Percentiles rank a stretch among this genome's conserved stretches.
Evolutionary conservation across 345 rosid species (phyloP).

Genomic region (Rhodamnia rubescens): DNA sequence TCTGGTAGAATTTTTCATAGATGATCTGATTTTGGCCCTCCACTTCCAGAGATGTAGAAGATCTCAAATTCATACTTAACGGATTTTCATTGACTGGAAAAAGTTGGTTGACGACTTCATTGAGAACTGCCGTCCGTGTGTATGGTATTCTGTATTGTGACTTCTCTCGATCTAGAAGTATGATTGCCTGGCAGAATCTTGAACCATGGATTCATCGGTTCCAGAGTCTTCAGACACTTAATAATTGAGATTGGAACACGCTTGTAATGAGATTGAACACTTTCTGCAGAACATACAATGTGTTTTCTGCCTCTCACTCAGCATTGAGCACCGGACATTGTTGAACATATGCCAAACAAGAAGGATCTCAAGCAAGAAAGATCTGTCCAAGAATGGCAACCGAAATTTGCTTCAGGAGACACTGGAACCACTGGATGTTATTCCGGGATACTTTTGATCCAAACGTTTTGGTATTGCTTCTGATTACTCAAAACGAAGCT

Average conservation of each 20-base stretch:
- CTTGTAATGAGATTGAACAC: background rate
- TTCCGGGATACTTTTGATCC: background rate
- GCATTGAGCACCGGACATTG: background rate
- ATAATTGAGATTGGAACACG: background rate
- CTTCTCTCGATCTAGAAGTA: background rate
- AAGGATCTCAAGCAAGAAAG: background rate
- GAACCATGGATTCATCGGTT: background rate
- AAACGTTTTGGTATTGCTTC: background rate
- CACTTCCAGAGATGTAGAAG: background rate
- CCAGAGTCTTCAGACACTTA: background rate
- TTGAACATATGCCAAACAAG: background rate
- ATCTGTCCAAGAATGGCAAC: background rate
- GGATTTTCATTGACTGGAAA: background rate
- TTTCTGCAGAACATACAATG: background rate
- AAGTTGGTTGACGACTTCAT: background rate
- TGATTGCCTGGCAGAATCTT: background rate
- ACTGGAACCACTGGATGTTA: background rate
- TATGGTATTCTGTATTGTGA: background rate
- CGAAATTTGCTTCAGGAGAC: background rate
- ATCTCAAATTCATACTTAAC: background rate
- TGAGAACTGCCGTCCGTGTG: background rate
- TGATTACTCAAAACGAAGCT: background rate
- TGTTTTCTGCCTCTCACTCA: background rate
- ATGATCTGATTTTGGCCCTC: background rate
- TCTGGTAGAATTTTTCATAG: background rate